Conservation (phyloP, 352 stramenopile genomes). For the Phytopythium delawarense region DNA sequence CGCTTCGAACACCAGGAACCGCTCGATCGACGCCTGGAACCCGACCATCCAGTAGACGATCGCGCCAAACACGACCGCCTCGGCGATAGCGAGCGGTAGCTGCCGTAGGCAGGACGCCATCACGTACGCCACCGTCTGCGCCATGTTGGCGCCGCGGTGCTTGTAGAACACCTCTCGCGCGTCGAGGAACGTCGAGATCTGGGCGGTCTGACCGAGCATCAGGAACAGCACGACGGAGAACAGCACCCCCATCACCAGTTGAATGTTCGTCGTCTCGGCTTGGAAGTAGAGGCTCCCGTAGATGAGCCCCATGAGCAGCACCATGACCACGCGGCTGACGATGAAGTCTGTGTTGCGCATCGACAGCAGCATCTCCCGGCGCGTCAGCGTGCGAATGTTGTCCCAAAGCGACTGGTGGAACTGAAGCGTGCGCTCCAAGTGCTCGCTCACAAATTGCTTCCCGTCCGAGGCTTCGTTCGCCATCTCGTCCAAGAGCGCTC, state of each 20-base stretch:
- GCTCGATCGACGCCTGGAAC: slow-evolving; percentile 24
- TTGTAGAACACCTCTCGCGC: slow-evolving; percentile 61
- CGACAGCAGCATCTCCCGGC: slow-evolving; percentile 49
- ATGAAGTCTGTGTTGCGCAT: slow-evolving; percentile 29
- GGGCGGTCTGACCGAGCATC: slow-evolving; percentile 49
- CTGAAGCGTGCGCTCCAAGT: slow-evolving; percentile 2
- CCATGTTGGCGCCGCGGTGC: slow-evolving; percentile 65
- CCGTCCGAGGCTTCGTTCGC: slow-evolving; percentile 85
- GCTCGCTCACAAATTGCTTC: slow-evolving; percentile 31
- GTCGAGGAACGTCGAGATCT: slow-evolving; percentile 60
- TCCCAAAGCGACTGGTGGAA: slow-evolving; percentile 16
- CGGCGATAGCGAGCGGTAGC: slow-evolving; percentile 31
- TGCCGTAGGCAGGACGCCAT: slow-evolving; percentile 27
- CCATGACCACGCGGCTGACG: slow-evolving; percentile 19
- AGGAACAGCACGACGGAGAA: slow-evolving; percentile 75
- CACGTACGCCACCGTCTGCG: slow-evolving; percentile 52
- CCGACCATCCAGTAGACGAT: slow-evolving; percentile 28
- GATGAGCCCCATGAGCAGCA: slow-evolving; percentile 24
- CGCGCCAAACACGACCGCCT: slow-evolving; percentile 64
- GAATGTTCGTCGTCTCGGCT: slow-evolving; percentile 16
- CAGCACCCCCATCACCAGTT: slow-evolving; percentile 51
- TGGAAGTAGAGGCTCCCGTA: slow-evolving; percentile 23
- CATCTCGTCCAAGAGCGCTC: slow-evolving; percentile 72
- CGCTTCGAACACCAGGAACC: slow-evolving; percentile 54
- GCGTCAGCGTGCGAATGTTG: slow-evolving; percentile 10